Evolutionary conservation across 73 alveolate species (phyloP).

Genomic region (Tetrahymena thermophila): DNA sequence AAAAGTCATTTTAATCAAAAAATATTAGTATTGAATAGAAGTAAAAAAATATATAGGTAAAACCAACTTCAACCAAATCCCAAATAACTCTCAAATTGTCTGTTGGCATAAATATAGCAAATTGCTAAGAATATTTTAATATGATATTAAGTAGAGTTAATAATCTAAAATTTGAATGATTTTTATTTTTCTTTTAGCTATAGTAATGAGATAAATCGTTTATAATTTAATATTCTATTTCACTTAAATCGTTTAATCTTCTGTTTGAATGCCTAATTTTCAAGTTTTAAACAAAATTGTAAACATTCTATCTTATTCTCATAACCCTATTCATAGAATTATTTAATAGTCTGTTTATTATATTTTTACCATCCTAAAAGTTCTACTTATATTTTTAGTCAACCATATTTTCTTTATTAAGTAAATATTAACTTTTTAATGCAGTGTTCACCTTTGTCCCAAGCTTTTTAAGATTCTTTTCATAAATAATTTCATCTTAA

Average conservation of each 20-base stretch:
- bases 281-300: not conserved
- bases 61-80: not conserved
- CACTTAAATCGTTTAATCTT: not conserved
- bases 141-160: no score
- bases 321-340: not conserved
- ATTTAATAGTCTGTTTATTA: not conserved
- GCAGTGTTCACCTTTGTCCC: not conserved
- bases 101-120: not conserved
- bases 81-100: not conserved
- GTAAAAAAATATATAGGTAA: not conserved
- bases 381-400: not conserved
- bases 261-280: not conserved
- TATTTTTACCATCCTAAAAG: not conserved
- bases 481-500: not conserved
- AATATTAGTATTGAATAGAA: not conserved
- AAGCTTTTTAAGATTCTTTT: not conserved
- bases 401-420: no score
- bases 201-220: not conserved
- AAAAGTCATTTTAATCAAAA: not conserved
- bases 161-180: not conserved
- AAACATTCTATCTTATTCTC: not conserved
- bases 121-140: not conserved
- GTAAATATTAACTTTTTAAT: no score
- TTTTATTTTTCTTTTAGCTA: not conserved
- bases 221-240: not conserved